Base-by-base conservation (phyloP, 2,329 filamentous ascomycete genomes). In the Aspergillus ochraceoroseus region DNA sequence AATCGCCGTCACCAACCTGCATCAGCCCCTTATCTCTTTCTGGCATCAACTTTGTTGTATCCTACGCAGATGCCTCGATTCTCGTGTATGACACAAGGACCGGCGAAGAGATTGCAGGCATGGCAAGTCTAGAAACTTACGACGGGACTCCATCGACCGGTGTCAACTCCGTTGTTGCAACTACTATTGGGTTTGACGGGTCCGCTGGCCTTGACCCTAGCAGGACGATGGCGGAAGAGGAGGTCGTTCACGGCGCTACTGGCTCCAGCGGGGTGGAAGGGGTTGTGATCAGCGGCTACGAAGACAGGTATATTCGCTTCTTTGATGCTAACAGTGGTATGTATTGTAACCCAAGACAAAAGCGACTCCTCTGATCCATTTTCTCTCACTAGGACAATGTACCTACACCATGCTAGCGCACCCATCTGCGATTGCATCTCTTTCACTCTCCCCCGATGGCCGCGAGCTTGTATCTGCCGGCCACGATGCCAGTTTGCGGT, bases 391-490 rank as follows among this genome's bases (percentile, higher is more conserved):
- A 96, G 92, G 92, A 42, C 92, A 98, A 87, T 95, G 89, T 70
- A 96, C 92, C 49, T 98, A 98, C 68, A 94, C 85, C 58, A 98
- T 98, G 92, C 80, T 96, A 44, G 92, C 92, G 4, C 92, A 98
- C 56, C 88, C 92, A 0, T 85, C 89, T 2, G 83, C 92, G 41
- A 95, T 98, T 52, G 94, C 92, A 1, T 84, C 86, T 17, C 76
- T 98, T 4, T 94, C 87, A 0, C 77, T 98, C 13, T 95, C 87
- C 53, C 92, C 90, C 9, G 90, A 96, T 59, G 89, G 90, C 31
- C 82, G 84, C 43, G 92, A 98, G 70, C 82, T 95, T 7, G 90
- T 98, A 33, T 95, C 88, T 31, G 92, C 88, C 1, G 92, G 92
- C 14, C 92, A 98, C 63, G 92, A 98, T 62, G 90, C 90, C 38